A percentile compares a stretch with the other conserved stretches of the same genome.
These are phyloP conservation scores for Monosporozyma unispora DNA, from an alignment of 805 yeast species.

Conservation along the genomic window DNA sequence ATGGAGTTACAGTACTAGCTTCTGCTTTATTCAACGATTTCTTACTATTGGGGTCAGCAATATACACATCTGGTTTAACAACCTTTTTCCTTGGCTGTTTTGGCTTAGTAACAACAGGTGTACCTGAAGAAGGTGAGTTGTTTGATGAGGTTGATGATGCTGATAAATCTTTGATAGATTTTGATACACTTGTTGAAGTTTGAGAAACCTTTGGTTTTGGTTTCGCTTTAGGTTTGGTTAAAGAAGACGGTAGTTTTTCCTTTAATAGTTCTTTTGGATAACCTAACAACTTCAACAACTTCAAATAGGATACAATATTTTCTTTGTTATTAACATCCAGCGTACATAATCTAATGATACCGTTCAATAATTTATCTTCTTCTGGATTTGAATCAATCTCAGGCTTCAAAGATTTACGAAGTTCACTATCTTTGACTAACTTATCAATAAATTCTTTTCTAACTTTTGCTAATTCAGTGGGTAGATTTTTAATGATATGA, in stretches of 20 bases:
- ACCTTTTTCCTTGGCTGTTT: neutral
- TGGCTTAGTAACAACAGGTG: neutral
- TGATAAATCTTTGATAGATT: neutral
- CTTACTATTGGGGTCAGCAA: slow-evolving; percentile 7
- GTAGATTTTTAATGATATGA: slow-evolving; percentile 18
- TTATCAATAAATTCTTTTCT: slow-evolving; percentile 22
- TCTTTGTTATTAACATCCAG: slow-evolving; percentile 20
- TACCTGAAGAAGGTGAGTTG: neutral
- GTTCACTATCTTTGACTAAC: slow-evolving; percentile 7
- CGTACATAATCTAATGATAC: slow-evolving; percentile 17
- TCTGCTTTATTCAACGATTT: neutral
- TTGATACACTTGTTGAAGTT: neutral
- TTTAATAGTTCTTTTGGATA: slow-evolving; percentile 9
- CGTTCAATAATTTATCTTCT: slow-evolving; percentile 9
- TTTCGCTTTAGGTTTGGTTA: slow-evolving; percentile 3
- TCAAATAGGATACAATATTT: slow-evolving; percentile 19
- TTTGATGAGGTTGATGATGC: neutral
- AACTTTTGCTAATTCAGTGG: slow-evolving; percentile 18
- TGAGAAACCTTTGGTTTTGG: neutral
- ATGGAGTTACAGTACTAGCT: neutral
- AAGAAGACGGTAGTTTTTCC: slow-evolving; percentile 5
- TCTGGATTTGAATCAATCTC: neutral
- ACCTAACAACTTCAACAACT: slow-evolving; percentile 16
- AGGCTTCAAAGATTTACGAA: slow-evolving; percentile 6
- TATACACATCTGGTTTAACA: slow-evolving; percentile 5